A percentile compares a stretch with the other conserved stretches of the same genome.
Evolutionary conservation across 371 early-diverging fungal genomes (phyloP).

Genomic region (Mortierella sp.): DNA sequence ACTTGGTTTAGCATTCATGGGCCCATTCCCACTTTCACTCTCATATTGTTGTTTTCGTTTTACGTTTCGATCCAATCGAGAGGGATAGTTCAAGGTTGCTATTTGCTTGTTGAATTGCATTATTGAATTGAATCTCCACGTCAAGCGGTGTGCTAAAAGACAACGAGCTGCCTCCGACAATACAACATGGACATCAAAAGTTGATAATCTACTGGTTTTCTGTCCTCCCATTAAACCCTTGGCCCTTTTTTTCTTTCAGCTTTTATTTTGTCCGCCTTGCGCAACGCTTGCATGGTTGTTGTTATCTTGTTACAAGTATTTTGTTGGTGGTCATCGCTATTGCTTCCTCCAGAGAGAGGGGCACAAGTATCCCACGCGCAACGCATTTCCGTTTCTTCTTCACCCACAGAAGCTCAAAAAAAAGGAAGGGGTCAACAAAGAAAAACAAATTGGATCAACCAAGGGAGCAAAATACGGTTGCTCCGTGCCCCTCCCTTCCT

Average conservation of each 20-base stretch:
- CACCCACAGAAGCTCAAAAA: background rate
- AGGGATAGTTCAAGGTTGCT: background rate
- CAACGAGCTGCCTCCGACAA: background rate
- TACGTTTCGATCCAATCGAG: background rate
- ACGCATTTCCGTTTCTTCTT: background rate
- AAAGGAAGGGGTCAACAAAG: background rate
- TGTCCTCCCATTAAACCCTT: no score
- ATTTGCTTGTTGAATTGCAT: background rate
- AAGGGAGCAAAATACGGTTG: background rate
- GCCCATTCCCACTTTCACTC: background rate
- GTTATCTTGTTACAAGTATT: background rate
- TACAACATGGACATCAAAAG: background rate
- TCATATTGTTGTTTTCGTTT: background rate
- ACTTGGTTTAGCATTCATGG: background rate
- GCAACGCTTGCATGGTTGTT: background rate
- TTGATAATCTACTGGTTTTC: background rate
- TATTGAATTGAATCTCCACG: slow-evolving; percentile 5
- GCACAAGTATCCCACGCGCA: slow-evolving; percentile 4
- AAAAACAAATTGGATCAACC: background rate
- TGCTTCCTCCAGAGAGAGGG: background rate
- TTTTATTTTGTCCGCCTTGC: background rate
- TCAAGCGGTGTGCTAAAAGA: background rate
- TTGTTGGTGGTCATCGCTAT: background rate
- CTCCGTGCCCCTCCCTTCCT: background rate
- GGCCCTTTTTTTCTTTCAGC: background rate